Percentiles rank a stretch among this genome's conserved stretches.
Evolutionary conservation across 139 green algal genomes (phyloP).

Genomic region (Spirogloea muscicola): DNA sequence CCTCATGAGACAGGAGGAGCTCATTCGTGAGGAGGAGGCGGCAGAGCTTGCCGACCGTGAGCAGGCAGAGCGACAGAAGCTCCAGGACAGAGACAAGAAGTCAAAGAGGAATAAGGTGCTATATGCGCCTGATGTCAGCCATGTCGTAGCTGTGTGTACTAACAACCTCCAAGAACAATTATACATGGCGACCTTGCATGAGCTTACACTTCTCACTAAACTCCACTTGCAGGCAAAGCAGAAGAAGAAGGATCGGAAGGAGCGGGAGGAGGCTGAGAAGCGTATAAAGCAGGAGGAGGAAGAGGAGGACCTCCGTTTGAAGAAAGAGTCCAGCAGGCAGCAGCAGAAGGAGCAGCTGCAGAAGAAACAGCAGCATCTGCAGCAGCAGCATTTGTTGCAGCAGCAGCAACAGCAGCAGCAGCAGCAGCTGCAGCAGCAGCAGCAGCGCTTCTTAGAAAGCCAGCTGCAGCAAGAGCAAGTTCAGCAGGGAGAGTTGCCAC

Average conservation of each 20-base stretch:
- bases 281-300: background rate
- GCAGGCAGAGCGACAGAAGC: background rate
- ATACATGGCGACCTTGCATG: background rate
- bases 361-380: background rate
- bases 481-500: too few species aligned
- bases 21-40: slow-evolving; percentile 86
- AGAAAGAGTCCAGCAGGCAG: background rate
- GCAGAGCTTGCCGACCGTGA: slow-evolving; percentile 28
- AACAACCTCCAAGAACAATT: background rate
- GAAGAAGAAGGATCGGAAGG: background rate
- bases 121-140: background rate
- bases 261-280: background rate
- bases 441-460: slow-evolving; percentile 1
- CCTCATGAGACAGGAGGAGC: slow-evolving; percentile 78
- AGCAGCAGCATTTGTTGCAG: background rate
- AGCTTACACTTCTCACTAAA: background rate
- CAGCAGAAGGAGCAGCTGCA: background rate
- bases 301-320: background rate
- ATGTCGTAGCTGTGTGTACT: background rate
- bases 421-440: background rate
- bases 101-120: slow-evolving; percentile 45
- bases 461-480: too few species aligned
- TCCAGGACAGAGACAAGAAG: slow-evolving; percentile 27
- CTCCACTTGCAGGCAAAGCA: background rate
- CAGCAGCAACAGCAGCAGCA: slow-evolving; percentile 1